These are phyloP conservation scores for Colletotrichum acutatum DNA, from an alignment of 2,329 filamentous ascomycete species.

Conservation along the genomic window DNA sequence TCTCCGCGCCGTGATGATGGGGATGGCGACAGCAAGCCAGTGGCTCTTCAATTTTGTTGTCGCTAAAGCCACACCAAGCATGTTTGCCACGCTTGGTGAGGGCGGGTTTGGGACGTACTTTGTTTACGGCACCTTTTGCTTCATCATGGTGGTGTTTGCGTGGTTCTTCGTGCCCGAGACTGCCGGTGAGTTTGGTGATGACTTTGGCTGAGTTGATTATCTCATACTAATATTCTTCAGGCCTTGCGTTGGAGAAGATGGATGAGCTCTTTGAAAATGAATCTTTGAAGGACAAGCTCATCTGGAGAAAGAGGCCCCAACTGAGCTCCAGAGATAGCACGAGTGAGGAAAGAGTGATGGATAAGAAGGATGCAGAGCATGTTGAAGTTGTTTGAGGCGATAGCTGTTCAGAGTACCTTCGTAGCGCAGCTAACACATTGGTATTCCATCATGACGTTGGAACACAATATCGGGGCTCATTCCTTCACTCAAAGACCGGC, in stretches of 20 bases:
- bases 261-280: constrained; percentile 42
- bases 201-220: background rate
- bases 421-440: no score
- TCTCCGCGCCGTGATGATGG: constrained; percentile 61
- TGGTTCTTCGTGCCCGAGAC: constrained; percentile 62
- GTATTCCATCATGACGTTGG: background rate
- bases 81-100: constrained; percentile 57
- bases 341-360: background rate
- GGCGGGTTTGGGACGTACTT: constrained; percentile 60
- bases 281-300: constrained; percentile 7
- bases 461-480: background rate
- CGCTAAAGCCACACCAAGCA: constrained; percentile 41
- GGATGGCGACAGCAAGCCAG: constrained; percentile 69
- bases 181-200: constrained; percentile 55
- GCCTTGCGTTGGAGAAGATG: constrained; percentile 41
- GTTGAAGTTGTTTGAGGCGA: background rate
- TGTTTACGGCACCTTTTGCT: constrained; percentile 68
- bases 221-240: background rate
- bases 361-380: constrained; percentile 17
- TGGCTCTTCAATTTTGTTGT: constrained; percentile 76
- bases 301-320: background rate
- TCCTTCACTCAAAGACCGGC: background rate
- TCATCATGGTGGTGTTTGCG: constrained; percentile 64
- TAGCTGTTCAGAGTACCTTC: no score
- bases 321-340: background rate